Base-by-base conservation (phyloP, 2,329 filamentous ascomycete species). In the Talaromyces albobiverticillius region DNA sequence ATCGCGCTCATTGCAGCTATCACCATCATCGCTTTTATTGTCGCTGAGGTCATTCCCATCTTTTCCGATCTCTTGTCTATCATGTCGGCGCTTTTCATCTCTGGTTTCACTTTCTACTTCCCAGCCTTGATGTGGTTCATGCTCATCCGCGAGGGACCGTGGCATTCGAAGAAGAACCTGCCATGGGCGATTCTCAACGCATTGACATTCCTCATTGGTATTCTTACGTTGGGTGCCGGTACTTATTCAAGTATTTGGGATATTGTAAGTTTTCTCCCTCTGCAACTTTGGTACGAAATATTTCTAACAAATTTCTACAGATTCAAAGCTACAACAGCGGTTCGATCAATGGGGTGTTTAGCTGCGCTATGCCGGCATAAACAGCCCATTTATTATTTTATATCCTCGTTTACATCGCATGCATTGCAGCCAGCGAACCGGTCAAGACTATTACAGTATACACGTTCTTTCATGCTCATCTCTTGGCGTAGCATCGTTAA, bases 11-110 rank as follows among this genome's bases (percentile, higher is more conserved):
- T 69, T 23, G 46, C 51, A 9, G 23, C 69, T 1, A 88, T 86
- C 3, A 95, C 90, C 86, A 72, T 91, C 16, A 62, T 88, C n/a
- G 89, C 89, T 3, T 94, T 93, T 67, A 82, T 95, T 67, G 91
- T 92, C 61, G 88, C 89, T 4, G 87, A 93, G 67, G 85, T 91
- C 42, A 93, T 93, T 63, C 90, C 90, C 0, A 93, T 94, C 78
- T 95, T 95, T 75, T 85, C 82, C 9, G 89, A 89, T 54, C 75
- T 78, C 59, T 67, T 79, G 5, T 68, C 67, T 8, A 65, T 74
- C 56, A 70, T 68, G 48, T 72, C 70, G 7, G 89, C 88, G 3
- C 80, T 94, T 1, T 93, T 94, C 65, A 88, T 94, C 71, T 90
- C 86, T 62, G 90, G 90, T 49, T 95, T 95, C 77, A 93, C 93